Base-by-base conservation (phyloP, 1,139 yeast genomes). In the Candida buenavistaensis region DNA sequence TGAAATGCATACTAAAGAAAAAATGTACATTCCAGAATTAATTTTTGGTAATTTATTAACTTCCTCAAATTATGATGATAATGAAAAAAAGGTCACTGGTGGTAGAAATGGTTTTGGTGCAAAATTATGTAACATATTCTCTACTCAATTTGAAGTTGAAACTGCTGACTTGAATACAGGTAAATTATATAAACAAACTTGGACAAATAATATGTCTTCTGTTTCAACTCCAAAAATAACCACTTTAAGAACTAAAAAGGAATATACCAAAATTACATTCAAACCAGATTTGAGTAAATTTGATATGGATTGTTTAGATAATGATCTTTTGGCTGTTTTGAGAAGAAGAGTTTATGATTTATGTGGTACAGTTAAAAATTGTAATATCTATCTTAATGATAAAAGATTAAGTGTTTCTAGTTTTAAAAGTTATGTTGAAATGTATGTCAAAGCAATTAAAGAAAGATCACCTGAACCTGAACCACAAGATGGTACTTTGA, bases 41-140 rank as follows among this genome's bases (percentile, higher is more conserved):
- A 94, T 94, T 51, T 94, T 94, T 60, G 99, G 99, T 40, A 89
- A 92, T 54, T 75, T 94, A 44, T 75, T 94, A 50, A 94, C 98
- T 0, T 90, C 97, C 2, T 87, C 96, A 22, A 94, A 94, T 60
- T 94, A 94, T 59, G 96, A 94, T 56, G 98, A 94, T 56, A 80
- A 92, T 46, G 85, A 92, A 54, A 87, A 86, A 64, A 94, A 94
- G 59, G 97, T 94, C 17, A 88, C 96, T 2, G 99, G 98, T 68
- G 99, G 99, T 61, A 80, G 99, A 70, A 94, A 94, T 57, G 98
- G 98, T 46, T 94, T 80, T 57, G 99, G 99, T 62, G 98, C 99
- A 32, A 94, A 94, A 57, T 68, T 70, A 40, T 94, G 59, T 87
- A 85, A 94, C 63, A 86, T 94, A 49, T 88, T 88, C 55, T 89